Percentiles rank a stretch among this genome's conserved stretches.
phyloP scores from a whole-genome alignment of 2,329 filamentous ascomycete genomes.

The Ophiognomonia clavigignenti-juglandacearum region DNA sequence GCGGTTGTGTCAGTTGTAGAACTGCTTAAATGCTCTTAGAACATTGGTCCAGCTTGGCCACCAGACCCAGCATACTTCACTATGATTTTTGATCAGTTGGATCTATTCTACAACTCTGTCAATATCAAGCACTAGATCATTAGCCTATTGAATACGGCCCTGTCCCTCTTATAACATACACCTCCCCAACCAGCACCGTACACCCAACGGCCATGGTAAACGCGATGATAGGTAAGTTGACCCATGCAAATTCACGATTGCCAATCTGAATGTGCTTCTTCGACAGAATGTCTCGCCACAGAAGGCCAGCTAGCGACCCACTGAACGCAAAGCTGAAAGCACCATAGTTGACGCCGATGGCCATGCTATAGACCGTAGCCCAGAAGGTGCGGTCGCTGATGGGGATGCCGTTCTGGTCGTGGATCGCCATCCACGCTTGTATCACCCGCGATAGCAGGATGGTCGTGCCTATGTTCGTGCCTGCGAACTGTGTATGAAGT shows the following conservation, averaged over 20 bases:
- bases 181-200: constrained; percentile 55
- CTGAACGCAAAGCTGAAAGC: constrained; percentile 70
- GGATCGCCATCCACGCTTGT: constrained; percentile 62
- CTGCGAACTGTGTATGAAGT: constrained; percentile 53
- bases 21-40: too few species aligned
- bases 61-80: too few species aligned
- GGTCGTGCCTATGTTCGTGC: constrained; percentile 72
- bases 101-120: too few species aligned
- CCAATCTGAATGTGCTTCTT: constrained; percentile 64
- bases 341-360: constrained; percentile 69
- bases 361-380: constrained; percentile 62
- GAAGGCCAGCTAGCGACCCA: constrained; percentile 64
- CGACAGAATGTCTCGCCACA: constrained; percentile 67
- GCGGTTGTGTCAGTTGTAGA: too few species aligned
- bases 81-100: too few species aligned
- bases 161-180: constrained; percentile 49
- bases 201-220: constrained; percentile 63
- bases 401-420: constrained; percentile 34
- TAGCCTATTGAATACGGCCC: too few species aligned
- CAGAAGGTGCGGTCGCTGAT: constrained; percentile 66
- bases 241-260: constrained; percentile 59
- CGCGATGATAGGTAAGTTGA: constrained; percentile 67
- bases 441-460: constrained; percentile 68
- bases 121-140: too few species aligned
- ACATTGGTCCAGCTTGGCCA: too few species aligned